phyloP scores from a whole-genome alignment of 768 basidiomycete genomes.

The Agaricus subrufescens region DNA sequence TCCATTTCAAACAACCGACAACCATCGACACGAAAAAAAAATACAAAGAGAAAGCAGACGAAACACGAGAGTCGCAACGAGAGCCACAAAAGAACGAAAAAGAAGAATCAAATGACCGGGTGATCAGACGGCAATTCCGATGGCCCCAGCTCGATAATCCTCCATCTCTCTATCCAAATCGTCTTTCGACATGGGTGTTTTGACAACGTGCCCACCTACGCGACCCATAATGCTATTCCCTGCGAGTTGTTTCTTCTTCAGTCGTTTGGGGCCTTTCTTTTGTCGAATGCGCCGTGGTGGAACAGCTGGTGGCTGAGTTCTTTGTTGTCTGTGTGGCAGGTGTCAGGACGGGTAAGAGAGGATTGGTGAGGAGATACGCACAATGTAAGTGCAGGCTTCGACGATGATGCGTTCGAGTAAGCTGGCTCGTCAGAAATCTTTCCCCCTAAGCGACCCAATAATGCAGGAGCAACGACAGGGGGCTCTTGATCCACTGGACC shows the following conservation, averaged over 20 bases:
- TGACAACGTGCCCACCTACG: neutral
- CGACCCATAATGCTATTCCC: neutral
- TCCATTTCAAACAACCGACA: neutral
- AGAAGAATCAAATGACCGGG: neutral
- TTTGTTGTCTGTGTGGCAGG: slow-evolving; percentile 7
- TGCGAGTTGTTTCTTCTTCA: slow-evolving; percentile 44
- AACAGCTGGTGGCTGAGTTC: slow-evolving; percentile 13
- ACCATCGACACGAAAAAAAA: neutral
- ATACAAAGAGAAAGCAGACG: slow-evolving; percentile 1
- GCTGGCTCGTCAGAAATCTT: slow-evolving; percentile 4
- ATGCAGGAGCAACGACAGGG: neutral
- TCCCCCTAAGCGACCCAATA: slow-evolving; percentile 11
- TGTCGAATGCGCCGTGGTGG: slow-evolving; percentile 39
- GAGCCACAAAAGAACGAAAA: neutral
- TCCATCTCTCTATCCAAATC: slow-evolving; percentile 82
- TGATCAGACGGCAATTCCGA: slow-evolving; percentile 5
- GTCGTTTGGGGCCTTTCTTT: slow-evolving; percentile 72
- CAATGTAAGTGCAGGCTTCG: slow-evolving; percentile 5
- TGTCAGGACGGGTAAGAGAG: neutral
- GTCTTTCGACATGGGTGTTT: slow-evolving; percentile 33
- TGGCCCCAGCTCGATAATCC: slow-evolving; percentile 51
- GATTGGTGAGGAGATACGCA: neutral
- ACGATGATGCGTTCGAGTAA: neutral
- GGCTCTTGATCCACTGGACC: slow-evolving; percentile 14
- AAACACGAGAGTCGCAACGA: neutral